Conservation (phyloP, 2,329 filamentous ascomycete genomes). For the Monosporascus sp. region DNA sequence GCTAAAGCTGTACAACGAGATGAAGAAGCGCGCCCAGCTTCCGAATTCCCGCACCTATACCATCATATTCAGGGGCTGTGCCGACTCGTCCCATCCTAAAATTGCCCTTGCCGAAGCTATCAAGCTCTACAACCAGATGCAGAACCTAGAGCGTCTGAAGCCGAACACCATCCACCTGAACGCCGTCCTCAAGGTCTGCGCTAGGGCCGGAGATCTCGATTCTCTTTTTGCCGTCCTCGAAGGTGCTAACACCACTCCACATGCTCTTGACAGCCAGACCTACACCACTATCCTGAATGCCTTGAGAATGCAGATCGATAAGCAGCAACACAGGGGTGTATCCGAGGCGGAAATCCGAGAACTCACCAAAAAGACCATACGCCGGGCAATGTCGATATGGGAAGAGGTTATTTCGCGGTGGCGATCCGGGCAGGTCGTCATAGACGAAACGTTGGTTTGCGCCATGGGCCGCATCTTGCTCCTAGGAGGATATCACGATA, state of each 20-base stretch:
- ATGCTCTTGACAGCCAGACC: constrained; percentile 64
- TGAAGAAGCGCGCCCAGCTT: constrained; percentile 86
- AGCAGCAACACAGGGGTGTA: constrained; percentile 22
- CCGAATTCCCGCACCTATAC: constrained; percentile 83
- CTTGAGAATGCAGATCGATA: constrained; percentile 47
- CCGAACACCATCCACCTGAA: constrained; percentile 83
- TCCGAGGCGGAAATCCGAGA: constrained; percentile 25
- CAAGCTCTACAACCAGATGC: constrained; percentile 72
- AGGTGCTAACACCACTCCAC: constrained; percentile 60
- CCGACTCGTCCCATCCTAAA: constrained; percentile 51
- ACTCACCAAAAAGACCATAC: constrained; percentile 43
- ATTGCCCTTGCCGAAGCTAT: constrained; percentile 64
- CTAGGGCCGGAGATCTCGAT: constrained; percentile 69
- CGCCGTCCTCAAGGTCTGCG: constrained; percentile 78
- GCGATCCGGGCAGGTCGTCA: constrained; percentile 60
- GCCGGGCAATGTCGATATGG: constrained; percentile 73
- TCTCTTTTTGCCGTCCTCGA: constrained; percentile 71
- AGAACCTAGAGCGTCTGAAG: constrained; percentile 55
- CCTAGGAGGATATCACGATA: constrained; percentile 57
- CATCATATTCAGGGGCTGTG: constrained; percentile 72
- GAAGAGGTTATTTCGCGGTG: constrained; percentile 72
- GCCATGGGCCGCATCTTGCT: constrained; percentile 78
- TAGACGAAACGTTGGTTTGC: constrained; percentile 76
- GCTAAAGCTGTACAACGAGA: constrained; percentile 90
- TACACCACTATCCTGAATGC: constrained; percentile 82